Evolutionary conservation across 2,329 filamentous ascomycete genomes (phyloP).

Genomic region (Ophioceras dolichostomum): DNA sequence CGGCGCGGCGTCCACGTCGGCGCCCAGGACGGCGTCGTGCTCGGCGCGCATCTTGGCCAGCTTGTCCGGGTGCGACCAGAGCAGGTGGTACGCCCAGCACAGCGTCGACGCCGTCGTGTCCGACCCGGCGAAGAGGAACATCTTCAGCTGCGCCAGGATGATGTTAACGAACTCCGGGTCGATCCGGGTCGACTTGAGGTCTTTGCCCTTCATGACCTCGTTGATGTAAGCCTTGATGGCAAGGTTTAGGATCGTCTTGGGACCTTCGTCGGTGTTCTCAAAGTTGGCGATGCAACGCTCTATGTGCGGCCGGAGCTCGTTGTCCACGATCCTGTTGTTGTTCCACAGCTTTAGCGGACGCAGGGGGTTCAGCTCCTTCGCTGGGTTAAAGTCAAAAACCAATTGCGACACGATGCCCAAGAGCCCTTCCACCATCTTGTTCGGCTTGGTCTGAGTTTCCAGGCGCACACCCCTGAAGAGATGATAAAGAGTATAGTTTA

Average conservation of each 20-base stretch:
- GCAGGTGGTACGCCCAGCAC: constrained; percentile 5
- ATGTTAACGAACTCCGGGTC: constrained; percentile 3
- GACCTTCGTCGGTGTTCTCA: constrained; percentile 11
- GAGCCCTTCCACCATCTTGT: neutral
- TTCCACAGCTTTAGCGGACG: constrained; percentile 12
- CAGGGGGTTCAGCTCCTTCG: constrained; percentile 5
- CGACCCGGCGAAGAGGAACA: constrained; percentile 6
- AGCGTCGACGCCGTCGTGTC: constrained; percentile 9
- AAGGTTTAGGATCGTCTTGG: constrained; percentile 18
- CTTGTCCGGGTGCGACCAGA: constrained; percentile 10
- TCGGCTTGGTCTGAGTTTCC: neutral
- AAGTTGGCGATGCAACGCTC: constrained; percentile 11
- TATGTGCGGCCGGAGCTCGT: constrained; percentile 14
- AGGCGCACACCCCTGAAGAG: constrained; percentile 2
- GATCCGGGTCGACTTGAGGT: neutral
- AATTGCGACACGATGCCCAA: too few relatives aligned
- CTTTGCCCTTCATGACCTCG: constrained; percentile 1
- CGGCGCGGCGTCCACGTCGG: constrained; percentile 21
- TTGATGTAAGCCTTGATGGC: constrained; percentile 13
- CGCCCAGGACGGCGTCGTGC: constrained; percentile 29
- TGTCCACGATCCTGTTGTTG: constrained; percentile 14
- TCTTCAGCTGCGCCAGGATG: constrained; percentile 5
- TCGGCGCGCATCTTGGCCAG: constrained; percentile 14
- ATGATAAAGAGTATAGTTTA: too few relatives aligned
- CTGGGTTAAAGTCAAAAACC: neutral